Evolutionary conservation across 2,329 filamentous ascomycete species (phyloP), one percentile per base, ranked within the genome.

Genomic region (Trichoderma koningii): DNA sequence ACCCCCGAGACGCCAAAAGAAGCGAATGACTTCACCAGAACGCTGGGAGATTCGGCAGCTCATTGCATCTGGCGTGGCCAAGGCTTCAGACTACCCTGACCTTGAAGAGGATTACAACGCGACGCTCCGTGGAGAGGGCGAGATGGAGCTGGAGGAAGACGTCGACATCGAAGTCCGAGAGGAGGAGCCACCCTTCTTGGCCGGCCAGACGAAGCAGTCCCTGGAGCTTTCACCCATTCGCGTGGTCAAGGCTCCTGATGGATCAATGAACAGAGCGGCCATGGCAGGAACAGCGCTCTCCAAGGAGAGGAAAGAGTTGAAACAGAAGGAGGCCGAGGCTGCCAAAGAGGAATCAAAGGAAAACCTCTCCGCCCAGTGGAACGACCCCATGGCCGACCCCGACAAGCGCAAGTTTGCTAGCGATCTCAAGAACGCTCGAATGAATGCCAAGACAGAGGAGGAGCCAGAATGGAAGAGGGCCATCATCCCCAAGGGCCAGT

Each of bases 1-100:
- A 0, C 71, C 73, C 0, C 77, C 81, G 7, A 83, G 83, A 69
- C 85, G 83, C 52, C 89, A 89, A 63, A 92, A 91, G 75, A 99
- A 99, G 80, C 85, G 95, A 60, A 89, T 98, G 89, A 98, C 94
- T 0, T 97, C 94, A 15, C 95, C 95, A 1, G 95, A 99, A 75
- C 83, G 95, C 73, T 99, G 95, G 94, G 95, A 99, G 76, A 97
- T 99, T 68, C 88, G 94, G 68, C 95, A 99, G 74, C 83, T 99
- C 60, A 98, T 99, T 73, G 93, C 94, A 3, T 97, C 95, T 5
- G 95, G 96, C 52, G 94, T 96, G 9, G 90, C 92, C 19, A 96
- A 95, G 71, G 93, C 92, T 0, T 91, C 91, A 0, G 94, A 98
- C 71, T 97, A 97, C 74, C 95, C 95, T 0, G 94, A 97, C 68